Evolutionary conservation across 1,139 yeast species (phyloP), one percentile per base, ranked within the genome.

Genomic region (Candida pseudocylindracea): DNA sequence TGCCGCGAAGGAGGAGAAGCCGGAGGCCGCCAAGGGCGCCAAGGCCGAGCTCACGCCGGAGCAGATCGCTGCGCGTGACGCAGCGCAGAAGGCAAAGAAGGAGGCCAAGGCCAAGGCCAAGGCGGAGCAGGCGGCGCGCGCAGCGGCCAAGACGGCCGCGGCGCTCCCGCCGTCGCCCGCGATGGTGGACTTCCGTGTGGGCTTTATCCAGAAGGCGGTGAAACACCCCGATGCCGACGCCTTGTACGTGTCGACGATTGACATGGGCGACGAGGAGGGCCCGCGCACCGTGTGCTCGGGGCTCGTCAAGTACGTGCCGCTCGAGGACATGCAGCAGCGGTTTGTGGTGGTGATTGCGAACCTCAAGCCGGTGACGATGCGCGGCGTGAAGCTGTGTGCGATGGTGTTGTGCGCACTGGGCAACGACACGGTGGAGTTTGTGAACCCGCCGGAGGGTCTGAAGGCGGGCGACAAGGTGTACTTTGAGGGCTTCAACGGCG

Each of bases 241-340:
- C 4, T 64, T 91, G 46, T 91, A 91, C 52, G 93, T 88, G 38
- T 85, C 96, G 27, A 88, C 98, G 35, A 88, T 91, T 46, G 83
- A 91, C 41, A 74, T 81, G 65, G 99, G 98, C 41, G 98, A 88
- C 47, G 85, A 63, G 42, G 92, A 79, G 48, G 93, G 93, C 37
- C 98, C 98, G 49, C 73, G 99, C 63, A 91, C 95, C 32, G 93
- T 91, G 34, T 91, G 98, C 60, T 80, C 94, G 11, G 99, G 98
- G 39, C 60, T 85, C 43, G 93, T 79, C 35, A 72, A 73, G 42
- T 67, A 71, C 53, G 63, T 76, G 43, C 71, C 91, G 24, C 50
- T 80, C 38, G 93, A 80, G 48, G 76, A 72, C 34, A 72, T 85
- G 88, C 81, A 74, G 54, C 64, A 74, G 49, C 71, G 91, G 45